Conservation (phyloP, 1,139 yeast species). For the Casaregolazyma suthepensis region DNA sequence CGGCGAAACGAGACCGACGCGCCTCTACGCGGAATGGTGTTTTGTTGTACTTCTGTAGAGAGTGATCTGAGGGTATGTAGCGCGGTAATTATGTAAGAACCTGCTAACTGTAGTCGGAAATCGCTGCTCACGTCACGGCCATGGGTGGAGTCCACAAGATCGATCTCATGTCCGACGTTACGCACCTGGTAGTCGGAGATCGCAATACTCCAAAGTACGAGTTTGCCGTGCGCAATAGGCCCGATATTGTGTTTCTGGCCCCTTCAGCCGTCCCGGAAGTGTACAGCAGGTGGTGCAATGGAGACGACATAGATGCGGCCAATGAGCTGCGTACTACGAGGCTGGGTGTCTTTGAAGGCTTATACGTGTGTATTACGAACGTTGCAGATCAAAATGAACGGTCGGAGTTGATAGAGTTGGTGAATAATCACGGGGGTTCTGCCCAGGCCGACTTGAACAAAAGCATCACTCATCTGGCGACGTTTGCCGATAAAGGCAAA, state of each 20-base stretch:
- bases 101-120: conserved; percentile 12
- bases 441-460: conserved; percentile 53
- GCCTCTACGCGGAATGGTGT: conserved; percentile 27
- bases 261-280: conserved; percentile 43
- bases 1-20: conserved; percentile 8
- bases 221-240: conserved; percentile 53
- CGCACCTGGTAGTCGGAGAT: conserved; percentile 62
- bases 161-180: conserved; percentile 63
- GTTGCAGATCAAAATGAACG: conserved; percentile 31
- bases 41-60: conserved; percentile 30
- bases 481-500: conserved; percentile 48
- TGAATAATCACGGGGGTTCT: conserved; percentile 53
- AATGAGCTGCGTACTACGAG: conserved; percentile 25
- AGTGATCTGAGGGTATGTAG: conserved; percentile 22
- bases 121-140: conserved; percentile 35
- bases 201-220: conserved; percentile 61
- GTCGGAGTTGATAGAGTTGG: conserved; percentile 34
- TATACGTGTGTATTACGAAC: conserved; percentile 51
- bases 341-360: conserved; percentile 44
- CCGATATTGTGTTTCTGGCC: conserved; percentile 52
- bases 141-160: conserved; percentile 61
- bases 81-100: not conserved
- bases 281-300: conserved; percentile 50
- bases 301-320: conserved; percentile 37
- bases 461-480: conserved; percentile 44